Conservation (phyloP, 1,284 basidiomycete genomes). For the Cutaneotrichosporon spelunceum region DNA sequence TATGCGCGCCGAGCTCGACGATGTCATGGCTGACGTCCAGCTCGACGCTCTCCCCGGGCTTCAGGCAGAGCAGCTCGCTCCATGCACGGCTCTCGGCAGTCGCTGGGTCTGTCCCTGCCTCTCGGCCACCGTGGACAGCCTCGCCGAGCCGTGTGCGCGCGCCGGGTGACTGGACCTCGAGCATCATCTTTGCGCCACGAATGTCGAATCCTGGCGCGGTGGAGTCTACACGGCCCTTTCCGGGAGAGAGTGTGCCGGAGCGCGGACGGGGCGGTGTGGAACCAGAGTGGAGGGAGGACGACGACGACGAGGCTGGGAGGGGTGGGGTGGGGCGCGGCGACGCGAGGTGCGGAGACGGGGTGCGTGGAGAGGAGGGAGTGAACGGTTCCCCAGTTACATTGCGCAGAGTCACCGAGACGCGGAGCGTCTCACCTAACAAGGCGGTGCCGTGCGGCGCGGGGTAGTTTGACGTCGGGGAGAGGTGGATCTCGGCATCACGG, state of each 20-base stretch:
- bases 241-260: background rate
- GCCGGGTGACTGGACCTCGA: constrained; percentile 40
- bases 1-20: constrained; percentile 44
- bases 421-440: constrained; percentile 39
- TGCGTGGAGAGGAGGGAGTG: too few species aligned
- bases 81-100: constrained; percentile 18
- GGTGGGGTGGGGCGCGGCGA: background rate
- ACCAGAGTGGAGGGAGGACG: background rate
- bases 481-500: constrained; percentile 22
- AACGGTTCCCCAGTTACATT: constrained; percentile 24
- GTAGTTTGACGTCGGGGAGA: constrained; percentile 43
- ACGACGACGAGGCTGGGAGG: background rate
- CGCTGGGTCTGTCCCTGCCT: constrained; percentile 14
- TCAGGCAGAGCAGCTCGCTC: constrained; percentile 27
- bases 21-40: constrained; percentile 40
- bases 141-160: constrained; percentile 43
- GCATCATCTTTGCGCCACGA: constrained; percentile 44
- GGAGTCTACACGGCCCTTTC: too few species aligned
- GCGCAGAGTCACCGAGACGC: constrained; percentile 28
- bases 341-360: background rate
- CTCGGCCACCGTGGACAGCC: constrained; percentile 32
- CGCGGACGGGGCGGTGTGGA: background rate
- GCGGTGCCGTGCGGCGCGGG: constrained; percentile 37
- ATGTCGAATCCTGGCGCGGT: constrained; percentile 19
- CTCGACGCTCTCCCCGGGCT: constrained; percentile 28